Conservation (phyloP, 202 grass and related monocot genomes). For the Saccharum hybrid region DNA sequence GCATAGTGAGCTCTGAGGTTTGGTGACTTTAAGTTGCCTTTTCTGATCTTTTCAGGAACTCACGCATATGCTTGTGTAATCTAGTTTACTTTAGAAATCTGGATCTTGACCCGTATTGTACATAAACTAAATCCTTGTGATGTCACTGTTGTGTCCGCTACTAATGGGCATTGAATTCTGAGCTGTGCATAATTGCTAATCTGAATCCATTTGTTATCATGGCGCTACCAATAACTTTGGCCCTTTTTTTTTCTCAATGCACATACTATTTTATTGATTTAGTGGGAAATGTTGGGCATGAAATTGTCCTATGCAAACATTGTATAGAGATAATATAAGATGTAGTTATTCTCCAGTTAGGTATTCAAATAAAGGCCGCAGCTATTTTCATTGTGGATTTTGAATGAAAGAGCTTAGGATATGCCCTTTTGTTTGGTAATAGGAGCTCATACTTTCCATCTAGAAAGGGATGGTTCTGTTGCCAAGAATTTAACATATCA, state of each 20-base stretch:
- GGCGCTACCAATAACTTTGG: neutral
- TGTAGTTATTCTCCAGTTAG: neutral
- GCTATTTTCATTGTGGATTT: neutral
- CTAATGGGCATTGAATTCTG: slow-evolving; percentile 1
- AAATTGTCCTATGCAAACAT: neutral
- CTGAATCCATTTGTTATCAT: neutral
- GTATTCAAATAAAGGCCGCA: neutral
- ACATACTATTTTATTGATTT: neutral
- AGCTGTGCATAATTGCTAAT: slow-evolving; percentile 3
- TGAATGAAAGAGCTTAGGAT: neutral
- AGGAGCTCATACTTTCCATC: neutral
- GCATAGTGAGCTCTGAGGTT: slow-evolving; percentile 69
- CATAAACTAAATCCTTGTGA: neutral
- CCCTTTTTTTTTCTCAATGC: neutral
- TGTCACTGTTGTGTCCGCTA: neutral
- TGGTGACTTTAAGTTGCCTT: slow-evolving; percentile 7
- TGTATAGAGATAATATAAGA: neutral
- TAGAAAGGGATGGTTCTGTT: neutral
- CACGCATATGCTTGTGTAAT: neutral
- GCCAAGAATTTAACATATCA: neutral
- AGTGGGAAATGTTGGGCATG: neutral
- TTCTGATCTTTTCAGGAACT: slow-evolving; percentile 19
- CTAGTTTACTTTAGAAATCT: slow-evolving; percentile 14
- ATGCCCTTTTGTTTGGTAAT: neutral
- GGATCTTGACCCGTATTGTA: neutral